Percentiles rank a stretch among this genome's conserved stretches.
phyloP scores from a whole-genome alignment of 2,329 filamentous ascomycete genomes.

The Bipolaris victoriae region DNA sequence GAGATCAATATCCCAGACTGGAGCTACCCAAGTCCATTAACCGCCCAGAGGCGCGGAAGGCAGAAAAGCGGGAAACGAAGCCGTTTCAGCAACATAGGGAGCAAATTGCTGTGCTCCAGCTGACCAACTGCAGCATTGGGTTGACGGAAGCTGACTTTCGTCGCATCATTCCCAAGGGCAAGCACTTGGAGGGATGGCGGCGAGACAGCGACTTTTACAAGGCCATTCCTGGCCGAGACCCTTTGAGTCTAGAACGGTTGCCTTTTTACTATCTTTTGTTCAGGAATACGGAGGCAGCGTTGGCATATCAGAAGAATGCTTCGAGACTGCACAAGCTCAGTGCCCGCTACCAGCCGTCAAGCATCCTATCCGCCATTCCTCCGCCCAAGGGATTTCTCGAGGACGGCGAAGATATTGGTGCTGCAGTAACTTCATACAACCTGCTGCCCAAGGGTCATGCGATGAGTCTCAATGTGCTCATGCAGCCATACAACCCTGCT shows the following conservation, averaged over 20 bases:
- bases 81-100: slow-evolving; percentile 35
- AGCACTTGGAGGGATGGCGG: slow-evolving; percentile 72
- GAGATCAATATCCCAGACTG: slow-evolving; percentile 39
- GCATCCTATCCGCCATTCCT: slow-evolving; percentile 52
- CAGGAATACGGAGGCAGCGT: slow-evolving; percentile 63
- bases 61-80: slow-evolving; percentile 29
- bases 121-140: slow-evolving; percentile 58
- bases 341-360: slow-evolving; percentile 52
- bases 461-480: slow-evolving; percentile 35
- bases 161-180: slow-evolving; percentile 66
- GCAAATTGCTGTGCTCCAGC: slow-evolving; percentile 57
- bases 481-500: slow-evolving; percentile 52
- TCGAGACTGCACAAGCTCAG: slow-evolving; percentile 58
- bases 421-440: slow-evolving; percentile 55
- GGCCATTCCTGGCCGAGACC: slow-evolving; percentile 69
- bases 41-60: slow-evolving; percentile 13
- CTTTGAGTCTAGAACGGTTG: slow-evolving; percentile 65
- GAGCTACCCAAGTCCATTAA: slow-evolving; percentile 29
- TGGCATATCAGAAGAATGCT: slow-evolving; percentile 65
- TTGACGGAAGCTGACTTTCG: slow-evolving; percentile 73
- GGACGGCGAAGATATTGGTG: slow-evolving; percentile 55
- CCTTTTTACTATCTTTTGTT: slow-evolving; percentile 76
- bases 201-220: slow-evolving; percentile 62
- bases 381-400: slow-evolving; percentile 52
- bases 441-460: slow-evolving; percentile 44